Percentiles rank a stretch among this genome's conserved stretches.
These are phyloP conservation scores for Chimonanthus salicifolius DNA, from an alignment of 164 flowering plant species.

Conservation along the genomic window DNA sequence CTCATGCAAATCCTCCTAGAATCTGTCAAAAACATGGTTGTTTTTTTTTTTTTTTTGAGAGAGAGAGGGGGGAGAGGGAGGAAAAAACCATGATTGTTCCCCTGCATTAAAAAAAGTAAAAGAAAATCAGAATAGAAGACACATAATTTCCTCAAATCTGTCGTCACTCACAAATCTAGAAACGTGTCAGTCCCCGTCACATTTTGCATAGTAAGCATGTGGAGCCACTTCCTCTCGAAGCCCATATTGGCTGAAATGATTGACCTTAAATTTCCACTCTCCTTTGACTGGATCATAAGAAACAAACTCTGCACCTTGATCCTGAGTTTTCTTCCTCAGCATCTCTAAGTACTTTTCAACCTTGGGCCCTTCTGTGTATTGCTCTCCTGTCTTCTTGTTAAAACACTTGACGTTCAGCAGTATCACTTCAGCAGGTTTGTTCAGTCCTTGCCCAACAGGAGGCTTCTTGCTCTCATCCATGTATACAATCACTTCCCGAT, in stretches of 20 bases:
- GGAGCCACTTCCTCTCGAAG: slow-evolving; percentile 28
- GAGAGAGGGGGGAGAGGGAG: neutral
- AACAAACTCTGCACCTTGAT: slow-evolving; percentile 90
- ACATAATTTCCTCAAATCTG: neutral
- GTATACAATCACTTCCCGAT: slow-evolving; percentile 85
- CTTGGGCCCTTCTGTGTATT: slow-evolving; percentile 43
- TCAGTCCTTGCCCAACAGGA: slow-evolving; percentile 91
- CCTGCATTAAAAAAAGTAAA: neutral
- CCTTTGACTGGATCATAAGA: slow-evolving; percentile 75
- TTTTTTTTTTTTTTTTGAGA: neutral
- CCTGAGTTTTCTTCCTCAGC: slow-evolving; percentile 74
- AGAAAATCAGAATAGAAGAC: too few species aligned
- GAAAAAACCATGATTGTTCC: neutral
- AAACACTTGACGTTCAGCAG: slow-evolving; percentile 80
- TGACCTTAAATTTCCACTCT: slow-evolving; percentile 90
- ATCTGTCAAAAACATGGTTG: neutral
- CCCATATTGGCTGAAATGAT: slow-evolving; percentile 62
- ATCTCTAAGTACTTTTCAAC: slow-evolving; percentile 75
- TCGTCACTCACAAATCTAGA: neutral
- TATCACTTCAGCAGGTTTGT: slow-evolving; percentile 93
- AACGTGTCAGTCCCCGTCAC: neutral
- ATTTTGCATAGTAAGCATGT: neutral
- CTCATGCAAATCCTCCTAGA: too few species aligned
- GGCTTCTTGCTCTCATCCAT: slow-evolving; percentile 93
- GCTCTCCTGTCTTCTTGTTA: slow-evolving; percentile 84